Evolutionary conservation across 148 eudicot species (phyloP), one percentile per base, ranked within the genome.

Genomic region (Rhododendron kiyosumense): DNA sequence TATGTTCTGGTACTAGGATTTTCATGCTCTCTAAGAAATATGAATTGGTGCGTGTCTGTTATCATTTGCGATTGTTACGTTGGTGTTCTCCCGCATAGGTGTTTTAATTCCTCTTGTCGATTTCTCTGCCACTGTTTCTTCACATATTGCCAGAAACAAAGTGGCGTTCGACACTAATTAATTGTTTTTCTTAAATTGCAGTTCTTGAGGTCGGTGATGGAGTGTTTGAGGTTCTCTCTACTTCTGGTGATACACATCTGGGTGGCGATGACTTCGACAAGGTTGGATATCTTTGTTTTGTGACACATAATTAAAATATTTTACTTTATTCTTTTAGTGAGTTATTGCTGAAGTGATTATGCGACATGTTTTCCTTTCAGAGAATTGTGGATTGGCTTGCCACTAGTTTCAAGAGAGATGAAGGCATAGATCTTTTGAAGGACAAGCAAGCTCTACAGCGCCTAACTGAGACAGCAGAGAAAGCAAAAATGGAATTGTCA

Each of bases 171-270:
- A 6, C 45, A 5, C 45, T 41, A 41, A 41, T 41, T 41, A 2
- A 24, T 14, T 83, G 7, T 74, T 84, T 48, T 46, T 24, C 32
- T 4, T 41, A 22, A 75, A 32, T 86, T 88, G 86, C 88, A 95
- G 99, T 96, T 88, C 97, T 95, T 69, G 99, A 96, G 91, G 99
- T 96, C 69, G 99, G 99, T 79, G 99, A 96, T 90, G 99, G 99
- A 87, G 99, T 96, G 51, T 96, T 96, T 89, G 99, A 96, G 89
- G 99, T 96, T 89, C 94, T 96, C 71, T 96, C 99, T 11, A 96
- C 99, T 18, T 96, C 98, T 69, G 99, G 99, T 84, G 99, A 96
- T 85, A 96, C 99, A 28, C 99, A 96, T 90, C 88, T 96, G 89
- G 99, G 99, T 85, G 99, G 99, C 89, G 99, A 96, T 90, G 99